These are phyloP conservation scores for Russula ochroleuca DNA, from an alignment of 768 basidiomycete genomes.

Conservation along the genomic window DNA sequence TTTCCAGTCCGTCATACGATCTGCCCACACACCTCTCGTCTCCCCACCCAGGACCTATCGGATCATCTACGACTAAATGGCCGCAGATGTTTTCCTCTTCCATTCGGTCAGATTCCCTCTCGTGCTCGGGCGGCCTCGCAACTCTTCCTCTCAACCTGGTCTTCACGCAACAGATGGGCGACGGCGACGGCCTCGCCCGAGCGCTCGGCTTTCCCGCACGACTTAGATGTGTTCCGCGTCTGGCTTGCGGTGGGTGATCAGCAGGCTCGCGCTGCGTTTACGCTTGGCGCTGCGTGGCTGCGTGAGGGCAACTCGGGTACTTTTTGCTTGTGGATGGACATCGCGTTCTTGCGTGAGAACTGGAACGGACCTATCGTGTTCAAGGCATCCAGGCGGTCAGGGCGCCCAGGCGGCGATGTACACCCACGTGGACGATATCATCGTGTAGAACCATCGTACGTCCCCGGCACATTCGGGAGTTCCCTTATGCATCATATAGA, in stretches of 20 bases:
- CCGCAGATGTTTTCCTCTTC: too few species aligned
- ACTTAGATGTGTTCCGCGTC: conserved; percentile 39
- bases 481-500: not conserved
- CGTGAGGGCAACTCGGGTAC: conserved; percentile 57
- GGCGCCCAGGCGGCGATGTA: conserved; percentile 49
- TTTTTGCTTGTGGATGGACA: conserved; percentile 66
- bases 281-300: conserved; percentile 60
- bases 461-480: not conserved
- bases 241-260: conserved; percentile 46
- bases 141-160: too few species aligned
- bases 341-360: conserved; percentile 46
- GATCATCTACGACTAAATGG: too few species aligned
- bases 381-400: conserved; percentile 68
- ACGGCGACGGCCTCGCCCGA: conserved; percentile 34
- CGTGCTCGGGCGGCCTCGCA: too few species aligned
- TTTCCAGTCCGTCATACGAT: too few species aligned
- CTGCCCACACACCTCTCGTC: too few species aligned
- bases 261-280: conserved; percentile 37
- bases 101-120: too few species aligned
- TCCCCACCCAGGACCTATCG: too few species aligned
- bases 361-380: conserved; percentile 69
- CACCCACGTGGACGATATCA: conserved; percentile 54
- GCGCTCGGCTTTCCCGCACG: conserved; percentile 55
- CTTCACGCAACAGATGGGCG: conserved; percentile 30
- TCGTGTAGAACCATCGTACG: conserved; percentile 78